Evolutionary conservation across 1,284 basidiomycete species (phyloP).

Genomic region (Tausonia pullulans): DNA sequence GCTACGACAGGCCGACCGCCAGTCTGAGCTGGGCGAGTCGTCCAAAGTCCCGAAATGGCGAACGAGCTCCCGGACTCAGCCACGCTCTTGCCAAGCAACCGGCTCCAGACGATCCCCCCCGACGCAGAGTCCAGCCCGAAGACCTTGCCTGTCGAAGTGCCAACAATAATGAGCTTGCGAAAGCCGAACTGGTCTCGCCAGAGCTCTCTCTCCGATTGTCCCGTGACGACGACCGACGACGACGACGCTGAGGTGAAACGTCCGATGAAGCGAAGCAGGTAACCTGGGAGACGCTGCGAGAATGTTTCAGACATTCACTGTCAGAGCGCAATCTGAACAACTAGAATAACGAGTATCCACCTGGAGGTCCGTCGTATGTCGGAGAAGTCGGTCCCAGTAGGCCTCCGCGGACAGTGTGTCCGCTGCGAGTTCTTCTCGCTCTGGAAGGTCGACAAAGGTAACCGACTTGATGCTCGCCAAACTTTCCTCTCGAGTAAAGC

Average conservation of each 20-base stretch:
- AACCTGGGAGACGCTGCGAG: conserved; percentile 56
- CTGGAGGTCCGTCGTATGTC: conserved; percentile 51
- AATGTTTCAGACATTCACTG: conserved; percentile 4
- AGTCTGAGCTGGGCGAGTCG: background rate
- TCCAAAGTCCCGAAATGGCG: background rate
- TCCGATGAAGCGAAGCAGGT: conserved; percentile 55
- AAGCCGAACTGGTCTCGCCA: conserved; percentile 76
- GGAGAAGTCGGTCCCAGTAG: conserved; percentile 33
- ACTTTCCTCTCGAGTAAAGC: conserved; percentile 77
- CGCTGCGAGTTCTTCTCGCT: conserved; percentile 38
- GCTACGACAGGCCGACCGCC: background rate
- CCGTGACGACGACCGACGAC: conserved; percentile 6
- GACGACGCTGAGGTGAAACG: conserved; percentile 47
- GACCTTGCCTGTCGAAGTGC: conserved; percentile 60
- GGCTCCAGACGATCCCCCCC: conserved; percentile 29
- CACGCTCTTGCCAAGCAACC: conserved; percentile 36
- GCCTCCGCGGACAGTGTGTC: background rate
- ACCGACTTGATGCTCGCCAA: conserved; percentile 54
- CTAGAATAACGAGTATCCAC: conserved; percentile 28
- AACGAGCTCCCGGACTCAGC: background rate
- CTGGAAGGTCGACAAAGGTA: conserved; percentile 68
- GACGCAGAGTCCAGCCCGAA: conserved; percentile 61
- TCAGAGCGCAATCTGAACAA: too few relatives aligned
- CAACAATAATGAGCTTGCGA: conserved; percentile 66
- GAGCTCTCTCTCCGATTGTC: conserved; percentile 24